Evolutionary conservation across 139 green algal genomes (phyloP), one percentile per base, ranked within the genome.

Genomic region (Pseudopediastrum boryanum): DNA sequence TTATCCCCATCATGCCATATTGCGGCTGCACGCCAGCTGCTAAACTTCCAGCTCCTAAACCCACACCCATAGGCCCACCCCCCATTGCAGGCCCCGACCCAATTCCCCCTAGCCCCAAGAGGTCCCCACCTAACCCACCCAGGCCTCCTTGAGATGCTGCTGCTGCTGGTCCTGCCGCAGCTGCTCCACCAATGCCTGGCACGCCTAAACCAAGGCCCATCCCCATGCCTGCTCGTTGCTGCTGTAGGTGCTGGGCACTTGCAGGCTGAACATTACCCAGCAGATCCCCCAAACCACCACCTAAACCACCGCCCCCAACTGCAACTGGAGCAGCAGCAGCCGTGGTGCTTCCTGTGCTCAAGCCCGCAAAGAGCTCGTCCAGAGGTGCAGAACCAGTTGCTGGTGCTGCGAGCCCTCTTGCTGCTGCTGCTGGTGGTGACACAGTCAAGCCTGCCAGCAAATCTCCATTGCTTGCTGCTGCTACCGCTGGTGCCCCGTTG

Each of bases 301-400:
- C n/a, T n/a, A n/a, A n/a, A n/a, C n/a, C n/a, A n/a, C n/a, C n/a
- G n/a, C n/a, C n/a, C n/a, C n/a, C n/a, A n/a, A 31, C 23, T 23
- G 44, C 42, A n/a, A 35, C 44, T 43, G 36, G 12, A 51, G 10
- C 23, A 8, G n/a, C 27, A 31, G 4, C 1, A 43, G 48, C 27
- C 50, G 27, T 41, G 42, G 16, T 43, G n/a, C 41, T 31, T 1
- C 23, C 42, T 38, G 27, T 19, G 7, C 44, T 33, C 19, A 74
- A n/a, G 0, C 42, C 54, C 27, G 67, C 61, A 6, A 83, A 68
- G 12, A 83, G 27, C 21, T 83, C 67, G 13, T 83, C 77, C 31
- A 78, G 31, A 5, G 56, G 67, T 0, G 77, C 39, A n/a, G 65
- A 10, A 41, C 10, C 27, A 25, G 39, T 7, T 31, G 56, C 41